These are phyloP conservation scores for Halteria grandinella DNA, from an alignment of 73 alveolate species.

Conservation along the genomic window DNA sequence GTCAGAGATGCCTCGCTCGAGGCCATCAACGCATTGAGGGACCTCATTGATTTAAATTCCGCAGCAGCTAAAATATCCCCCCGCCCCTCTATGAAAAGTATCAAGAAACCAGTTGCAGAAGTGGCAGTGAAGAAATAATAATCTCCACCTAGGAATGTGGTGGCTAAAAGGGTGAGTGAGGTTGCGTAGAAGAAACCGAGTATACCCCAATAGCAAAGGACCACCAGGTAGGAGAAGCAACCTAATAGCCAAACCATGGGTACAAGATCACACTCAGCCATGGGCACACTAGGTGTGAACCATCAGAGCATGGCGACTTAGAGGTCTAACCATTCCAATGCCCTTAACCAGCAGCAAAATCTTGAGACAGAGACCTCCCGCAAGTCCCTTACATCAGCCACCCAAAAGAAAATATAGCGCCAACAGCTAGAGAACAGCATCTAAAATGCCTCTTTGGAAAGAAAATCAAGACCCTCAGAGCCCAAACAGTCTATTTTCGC, in stretches of 20 bases:
- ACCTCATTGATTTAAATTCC: not conserved
- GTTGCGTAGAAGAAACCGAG: not conserved
- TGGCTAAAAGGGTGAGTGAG: too few species aligned
- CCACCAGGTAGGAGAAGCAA: constrained; percentile 8
- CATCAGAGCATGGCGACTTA: constrained; percentile 18
- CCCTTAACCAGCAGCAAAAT: not conserved
- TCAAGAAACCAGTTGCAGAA: constrained; percentile 4
- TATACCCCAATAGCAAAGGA: not conserved
- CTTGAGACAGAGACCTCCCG: not conserved
- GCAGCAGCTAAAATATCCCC: constrained; percentile 2
- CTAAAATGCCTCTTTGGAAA: not conserved
- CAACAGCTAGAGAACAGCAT: not conserved
- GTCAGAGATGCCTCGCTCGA: constrained; percentile 91
- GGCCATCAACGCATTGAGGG: constrained; percentile 69
- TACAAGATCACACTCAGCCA: not conserved
- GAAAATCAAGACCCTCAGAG: not conserved
- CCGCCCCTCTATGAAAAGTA: constrained; percentile 28
- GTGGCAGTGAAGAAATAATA: not conserved
- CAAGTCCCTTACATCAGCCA: constrained; percentile 49
- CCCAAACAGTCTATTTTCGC: constrained; percentile 50
- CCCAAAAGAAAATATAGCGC: constrained; percentile 45
- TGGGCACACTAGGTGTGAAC: not conserved
- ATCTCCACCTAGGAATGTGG: not conserved
- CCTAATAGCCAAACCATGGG: not conserved
- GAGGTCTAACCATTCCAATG: not conserved